These are phyloP conservation scores for Pseudodiploospora longispora DNA, from an alignment of 2,329 filamentous ascomycete species.

Conservation along the genomic window DNA sequence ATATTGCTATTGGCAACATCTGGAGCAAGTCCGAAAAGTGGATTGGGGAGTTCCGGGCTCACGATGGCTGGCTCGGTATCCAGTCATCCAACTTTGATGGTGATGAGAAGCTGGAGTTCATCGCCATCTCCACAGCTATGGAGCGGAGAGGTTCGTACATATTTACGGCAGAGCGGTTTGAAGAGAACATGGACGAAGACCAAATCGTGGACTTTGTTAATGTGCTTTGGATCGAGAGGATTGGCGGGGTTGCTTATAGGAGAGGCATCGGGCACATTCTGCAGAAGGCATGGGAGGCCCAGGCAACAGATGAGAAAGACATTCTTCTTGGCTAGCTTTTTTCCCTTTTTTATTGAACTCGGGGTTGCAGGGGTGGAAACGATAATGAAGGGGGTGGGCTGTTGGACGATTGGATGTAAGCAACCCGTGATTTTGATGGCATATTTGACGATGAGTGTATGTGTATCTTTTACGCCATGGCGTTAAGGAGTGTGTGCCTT, in stretches of 20 bases:
- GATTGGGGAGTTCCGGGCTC: slow-evolving; percentile 35
- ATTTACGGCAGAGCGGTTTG: slow-evolving; percentile 30
- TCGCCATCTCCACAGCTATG: slow-evolving; percentile 32
- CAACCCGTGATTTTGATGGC: no score
- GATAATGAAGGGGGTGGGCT: no score
- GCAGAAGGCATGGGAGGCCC: slow-evolving; percentile 31
- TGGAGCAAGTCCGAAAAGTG: slow-evolving; percentile 27
- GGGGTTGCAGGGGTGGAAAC: no score
- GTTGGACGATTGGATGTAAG: no score
- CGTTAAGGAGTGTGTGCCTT: no score
- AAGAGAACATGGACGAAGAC: slow-evolving; percentile 33
- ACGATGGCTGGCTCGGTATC: slow-evolving; percentile 37
- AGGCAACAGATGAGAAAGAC: slow-evolving; percentile 31
- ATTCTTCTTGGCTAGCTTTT: slow-evolving; percentile 29
- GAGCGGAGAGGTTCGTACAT: slow-evolving; percentile 34
- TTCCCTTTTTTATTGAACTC: no score
- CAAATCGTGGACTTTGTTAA: slow-evolving; percentile 38
- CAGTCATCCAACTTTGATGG: slow-evolving; percentile 39
- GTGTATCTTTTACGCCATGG: no score
- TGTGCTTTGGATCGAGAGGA: slow-evolving; percentile 38
- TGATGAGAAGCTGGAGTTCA: slow-evolving; percentile 35
- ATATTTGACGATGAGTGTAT: no score
- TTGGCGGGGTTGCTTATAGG: slow-evolving; percentile 33
- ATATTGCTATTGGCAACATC: slow-evolving; percentile 35
- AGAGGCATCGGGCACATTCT: slow-evolving; percentile 35